Conservation (phyloP, 345 rosid species). For the Eutrema heterophyllum region DNA sequence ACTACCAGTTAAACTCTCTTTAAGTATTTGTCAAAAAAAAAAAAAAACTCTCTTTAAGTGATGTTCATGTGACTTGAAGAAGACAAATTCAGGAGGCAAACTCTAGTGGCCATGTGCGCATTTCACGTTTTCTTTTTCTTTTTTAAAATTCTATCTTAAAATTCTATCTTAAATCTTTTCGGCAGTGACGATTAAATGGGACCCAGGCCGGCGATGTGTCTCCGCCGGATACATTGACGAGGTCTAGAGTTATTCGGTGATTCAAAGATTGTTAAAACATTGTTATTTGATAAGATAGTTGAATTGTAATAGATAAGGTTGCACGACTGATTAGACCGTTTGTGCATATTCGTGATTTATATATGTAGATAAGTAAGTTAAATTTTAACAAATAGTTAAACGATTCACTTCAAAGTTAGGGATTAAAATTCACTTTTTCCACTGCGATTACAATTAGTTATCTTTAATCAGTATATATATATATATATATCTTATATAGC, state of each 20-base stretch:
- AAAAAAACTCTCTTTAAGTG: constrained; percentile 9
- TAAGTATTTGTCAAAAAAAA: not conserved
- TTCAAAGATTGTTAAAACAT: not conserved
- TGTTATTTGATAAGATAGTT: not conserved
- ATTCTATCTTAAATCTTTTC: not conserved
- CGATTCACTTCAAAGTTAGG: not conserved
- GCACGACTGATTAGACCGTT: constrained; percentile 19
- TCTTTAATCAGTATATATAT: no score
- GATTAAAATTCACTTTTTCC: not conserved
- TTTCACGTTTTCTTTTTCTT: constrained; percentile 5
- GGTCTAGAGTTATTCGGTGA: not conserved
- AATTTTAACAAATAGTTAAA: not conserved
- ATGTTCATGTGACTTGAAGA: constrained; percentile 21
- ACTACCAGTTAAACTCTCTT: not conserved
- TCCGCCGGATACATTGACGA: constrained; percentile 11
- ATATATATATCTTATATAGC: no score
- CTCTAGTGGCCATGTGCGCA: constrained; percentile 29
- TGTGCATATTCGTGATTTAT: not conserved
- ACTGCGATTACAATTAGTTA: not conserved
- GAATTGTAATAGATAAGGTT: constrained; percentile 19
- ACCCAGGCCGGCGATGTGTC: constrained; percentile 19
- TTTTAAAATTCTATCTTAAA: constrained; percentile 2
- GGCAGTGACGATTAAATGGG: constrained; percentile 1
- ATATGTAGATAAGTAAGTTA: not conserved
- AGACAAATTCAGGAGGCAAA: constrained; percentile 19